Base-by-base conservation (phyloP, 371 early-diverging fungal species). In the Fennellomyces sp. region DNA sequence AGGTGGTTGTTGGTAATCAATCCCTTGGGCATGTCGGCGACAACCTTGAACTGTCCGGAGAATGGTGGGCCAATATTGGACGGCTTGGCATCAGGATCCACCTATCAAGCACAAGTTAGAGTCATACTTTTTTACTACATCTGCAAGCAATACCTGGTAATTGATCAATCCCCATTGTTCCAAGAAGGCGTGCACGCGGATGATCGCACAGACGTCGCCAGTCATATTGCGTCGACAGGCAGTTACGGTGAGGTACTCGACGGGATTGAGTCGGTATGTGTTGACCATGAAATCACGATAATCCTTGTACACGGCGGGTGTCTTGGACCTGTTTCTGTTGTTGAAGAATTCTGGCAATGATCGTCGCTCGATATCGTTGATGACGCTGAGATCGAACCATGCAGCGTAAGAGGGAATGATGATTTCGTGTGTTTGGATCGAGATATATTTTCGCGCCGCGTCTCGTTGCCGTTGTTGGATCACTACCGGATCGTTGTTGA, bases 151-250 rank as follows among this genome's bases (percentile, higher is more conserved):
- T 72, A 95, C 96, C 86, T 98, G 98, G 73, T 97, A 99, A 79
- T 99, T 99, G 58, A 99, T 96, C 45, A 99, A 78, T 0, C 99
- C 99, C 99, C 99, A 99, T 75, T 98, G 98, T 76, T 99, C 99
- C 29, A 98, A 76, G 67, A 99, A 98, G 4, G 97, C 92, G 74
- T 98, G 97, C 1, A 99, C 94, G 21, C 97, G 85, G 60, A 98
- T 93, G 59, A 99, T 94, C 3, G 96, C 88, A 66, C 97, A 96
- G 2, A 99, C 97, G 82, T 98, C 99, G 13, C 97, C 97, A 5
- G 94, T 91, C 68, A 98, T 72, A 73, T 95, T 94, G 54, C 97
- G 85, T 59, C 98, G 82, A 72, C 97, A 96, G 2, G 98, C 96
- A 4, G 98, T 98, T 23, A 99, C 93, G 0, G 97, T 97, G 52